Base-by-base conservation (phyloP, 352 stramenopile species). In the Bremia lactucae region DNA sequence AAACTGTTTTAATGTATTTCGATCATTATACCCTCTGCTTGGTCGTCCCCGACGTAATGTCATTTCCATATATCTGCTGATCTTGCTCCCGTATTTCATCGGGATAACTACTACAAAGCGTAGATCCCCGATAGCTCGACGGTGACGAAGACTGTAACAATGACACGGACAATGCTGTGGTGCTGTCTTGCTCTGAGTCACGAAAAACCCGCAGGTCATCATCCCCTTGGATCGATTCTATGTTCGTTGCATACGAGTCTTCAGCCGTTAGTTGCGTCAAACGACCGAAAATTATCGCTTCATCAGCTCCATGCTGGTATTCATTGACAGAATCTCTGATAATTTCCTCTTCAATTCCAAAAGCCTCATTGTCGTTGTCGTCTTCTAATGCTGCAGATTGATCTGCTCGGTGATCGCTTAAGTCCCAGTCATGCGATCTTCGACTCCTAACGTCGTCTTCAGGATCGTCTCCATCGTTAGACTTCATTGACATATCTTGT, bases 171-270 rank as follows among this genome's bases (percentile, higher is more conserved):
- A 42, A 22, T 8, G 49, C 46, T 3, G 39, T 50, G n/a, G 49
- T 36, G 1, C 21, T 14, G 13, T 61, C 56, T 13, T 62, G 19
- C 13, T 65, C 51, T 4, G 55, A 61, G 45, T 65, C 59, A 6
- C 59, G 55, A 33, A 70, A 70, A 2, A 66, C 33, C 16, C 43
- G 31, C 6, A 45, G 15, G 0, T 33, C 45, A n/a, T 47, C 37
- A 10, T 54, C n/a, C n/a, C n/a, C 29, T 41, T 42, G 48, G n/a
- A 44, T 45, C 11, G 33, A 51, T 0, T 43, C 36, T 10, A 33
- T 19, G 6, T 49, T n/a, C 0, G 60, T 66, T 31, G 51, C 55
- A 36, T 69, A 69, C 24, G 60, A 69, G 28, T 69, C 59, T 9
- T 44, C 36, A n/a, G 41, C 19, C 1, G 53, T 64, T 7, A 62